Evolutionary conservation across 805 yeast species (phyloP).

Genomic region (Candida manassasensis): DNA sequence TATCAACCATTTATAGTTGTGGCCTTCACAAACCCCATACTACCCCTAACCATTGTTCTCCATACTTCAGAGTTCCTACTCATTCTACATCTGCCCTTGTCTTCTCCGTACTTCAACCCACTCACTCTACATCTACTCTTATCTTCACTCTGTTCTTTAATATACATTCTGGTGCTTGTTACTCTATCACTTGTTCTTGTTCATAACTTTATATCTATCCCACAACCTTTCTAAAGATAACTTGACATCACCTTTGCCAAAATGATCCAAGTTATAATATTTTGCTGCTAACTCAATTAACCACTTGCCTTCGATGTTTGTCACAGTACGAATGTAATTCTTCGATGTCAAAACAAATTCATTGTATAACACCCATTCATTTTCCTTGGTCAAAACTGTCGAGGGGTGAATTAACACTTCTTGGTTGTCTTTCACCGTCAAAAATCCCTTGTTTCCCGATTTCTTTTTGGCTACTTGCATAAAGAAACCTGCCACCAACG

Average conservation of each 20-base stretch:
- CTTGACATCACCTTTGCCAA: slow-evolving; percentile 69
- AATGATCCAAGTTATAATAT: slow-evolving; percentile 60
- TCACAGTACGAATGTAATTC: slow-evolving; percentile 92
- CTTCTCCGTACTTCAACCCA: too few relatives aligned
- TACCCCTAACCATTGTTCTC: too few relatives aligned
- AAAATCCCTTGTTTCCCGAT: slow-evolving; percentile 74
- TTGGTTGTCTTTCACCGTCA: slow-evolving; percentile 93
- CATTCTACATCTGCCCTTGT: too few relatives aligned
- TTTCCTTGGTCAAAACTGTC: slow-evolving; percentile 80
- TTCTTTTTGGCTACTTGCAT: slow-evolving; percentile 97
- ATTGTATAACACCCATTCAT: slow-evolving; percentile 92
- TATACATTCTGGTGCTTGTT: too few relatives aligned
- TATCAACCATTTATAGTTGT: too few relatives aligned
- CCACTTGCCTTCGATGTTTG: slow-evolving; percentile 90
- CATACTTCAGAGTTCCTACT: too few relatives aligned
- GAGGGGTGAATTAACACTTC: slow-evolving; percentile 93
- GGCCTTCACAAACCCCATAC: too few relatives aligned
- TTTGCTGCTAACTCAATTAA: slow-evolving; percentile 74
- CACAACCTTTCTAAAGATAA: slow-evolving; percentile 61
- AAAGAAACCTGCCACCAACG: slow-evolving; percentile 88
- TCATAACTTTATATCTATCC: slow-evolving; percentile 22
- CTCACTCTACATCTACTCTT: too few relatives aligned
- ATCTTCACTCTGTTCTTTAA: too few relatives aligned
- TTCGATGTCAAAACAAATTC: slow-evolving; percentile 92
- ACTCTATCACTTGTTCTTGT: slow-evolving; percentile 2